Percentiles rank a stretch among this genome's conserved stretches.
These are phyloP conservation scores for Chrysophaeum taylorii DNA, from an alignment of 352 stramenopile species.

Conservation along the genomic window DNA sequence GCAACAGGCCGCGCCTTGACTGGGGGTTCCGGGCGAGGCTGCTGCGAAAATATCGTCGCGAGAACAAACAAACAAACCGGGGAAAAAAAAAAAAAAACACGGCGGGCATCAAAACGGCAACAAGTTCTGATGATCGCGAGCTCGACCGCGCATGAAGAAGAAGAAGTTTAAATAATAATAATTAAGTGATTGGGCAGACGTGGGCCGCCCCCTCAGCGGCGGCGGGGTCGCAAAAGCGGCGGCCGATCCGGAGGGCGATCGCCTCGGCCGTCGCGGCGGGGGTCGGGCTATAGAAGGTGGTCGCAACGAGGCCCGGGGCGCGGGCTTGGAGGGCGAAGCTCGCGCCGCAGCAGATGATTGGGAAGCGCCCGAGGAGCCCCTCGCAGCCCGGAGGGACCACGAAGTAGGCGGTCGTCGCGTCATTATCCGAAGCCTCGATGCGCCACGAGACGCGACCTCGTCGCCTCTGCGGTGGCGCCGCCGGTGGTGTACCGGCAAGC, in stretches of 20 bases:
- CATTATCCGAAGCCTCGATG: neutral
- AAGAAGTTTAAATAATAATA: too few species aligned
- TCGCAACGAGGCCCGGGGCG: neutral
- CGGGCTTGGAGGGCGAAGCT: neutral
- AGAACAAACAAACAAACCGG: too few species aligned
- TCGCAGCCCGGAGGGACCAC: neutral
- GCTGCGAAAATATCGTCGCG: too few species aligned
- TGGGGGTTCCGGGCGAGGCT: too few species aligned
- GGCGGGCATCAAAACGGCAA: too few species aligned
- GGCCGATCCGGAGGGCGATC: neutral
- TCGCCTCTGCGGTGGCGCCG: neutral
- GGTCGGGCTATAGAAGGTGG: neutral
- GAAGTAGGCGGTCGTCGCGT: neutral
- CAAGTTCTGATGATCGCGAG: too few species aligned
- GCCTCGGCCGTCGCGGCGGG: neutral
- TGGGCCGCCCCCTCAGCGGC: neutral
- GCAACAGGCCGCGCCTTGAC: too few species aligned
- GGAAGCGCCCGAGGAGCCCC: neutral
- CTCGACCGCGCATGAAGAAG: too few species aligned
- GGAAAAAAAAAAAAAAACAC: too few species aligned
- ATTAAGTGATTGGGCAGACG: neutral
- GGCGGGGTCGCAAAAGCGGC: neutral
- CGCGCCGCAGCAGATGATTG: neutral
- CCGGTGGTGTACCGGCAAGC: neutral
- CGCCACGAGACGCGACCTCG: neutral